Evolutionary conservation across 257 asterid genomes (phyloP).

Genomic region (Ilex aquifolium): DNA sequence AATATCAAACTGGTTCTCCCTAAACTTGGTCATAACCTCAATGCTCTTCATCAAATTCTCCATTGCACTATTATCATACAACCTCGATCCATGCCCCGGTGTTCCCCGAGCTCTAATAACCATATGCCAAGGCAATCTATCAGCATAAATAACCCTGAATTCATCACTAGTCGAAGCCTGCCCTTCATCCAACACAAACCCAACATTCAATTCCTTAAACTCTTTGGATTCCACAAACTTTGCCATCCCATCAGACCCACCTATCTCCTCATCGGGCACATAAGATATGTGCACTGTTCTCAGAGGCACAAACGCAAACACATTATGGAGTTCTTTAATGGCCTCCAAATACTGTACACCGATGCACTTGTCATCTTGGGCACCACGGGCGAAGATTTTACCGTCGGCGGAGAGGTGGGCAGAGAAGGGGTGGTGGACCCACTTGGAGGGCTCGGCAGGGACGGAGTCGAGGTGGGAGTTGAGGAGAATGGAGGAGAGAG

Average conservation of each 20-base stretch:
- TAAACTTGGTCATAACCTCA: slow-evolving; percentile 70
- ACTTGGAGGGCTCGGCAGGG: slow-evolving; percentile 81
- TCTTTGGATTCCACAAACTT: slow-evolving; percentile 52
- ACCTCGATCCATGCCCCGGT: slow-evolving; percentile 85
- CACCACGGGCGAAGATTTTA: slow-evolving; percentile 76
- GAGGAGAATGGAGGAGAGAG: slow-evolving; percentile 66
- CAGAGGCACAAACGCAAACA: slow-evolving; percentile 30
- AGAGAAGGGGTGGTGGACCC: slow-evolving; percentile 73
- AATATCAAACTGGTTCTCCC: slow-evolving; percentile 66
- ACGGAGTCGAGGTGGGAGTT: slow-evolving; percentile 93
- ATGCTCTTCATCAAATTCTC: slow-evolving; percentile 87
- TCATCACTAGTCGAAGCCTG: slow-evolving; percentile 78
- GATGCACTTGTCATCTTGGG: slow-evolving; percentile 90
- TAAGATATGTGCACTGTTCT: slow-evolving; percentile 57
- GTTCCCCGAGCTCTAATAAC: slow-evolving; percentile 65
- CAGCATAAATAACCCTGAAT: slow-evolving; percentile 84
- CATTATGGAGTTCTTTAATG: slow-evolving; percentile 29
- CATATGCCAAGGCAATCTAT: slow-evolving; percentile 76
- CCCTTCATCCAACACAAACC: slow-evolving; percentile 90
- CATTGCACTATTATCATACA: slow-evolving; percentile 74
- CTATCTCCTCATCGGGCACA: slow-evolving; percentile 87
- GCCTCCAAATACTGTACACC: slow-evolving; percentile 84
- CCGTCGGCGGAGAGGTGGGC: slow-evolving; percentile 57
- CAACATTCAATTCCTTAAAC: slow-evolving; percentile 57
- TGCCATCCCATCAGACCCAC: slow-evolving; percentile 86